Percentiles rank a stretch among this genome's conserved stretches.
Evolutionary conservation across 2,329 filamentous ascomycete genomes (phyloP).

Genomic region (Arthroderma uncinatum): DNA sequence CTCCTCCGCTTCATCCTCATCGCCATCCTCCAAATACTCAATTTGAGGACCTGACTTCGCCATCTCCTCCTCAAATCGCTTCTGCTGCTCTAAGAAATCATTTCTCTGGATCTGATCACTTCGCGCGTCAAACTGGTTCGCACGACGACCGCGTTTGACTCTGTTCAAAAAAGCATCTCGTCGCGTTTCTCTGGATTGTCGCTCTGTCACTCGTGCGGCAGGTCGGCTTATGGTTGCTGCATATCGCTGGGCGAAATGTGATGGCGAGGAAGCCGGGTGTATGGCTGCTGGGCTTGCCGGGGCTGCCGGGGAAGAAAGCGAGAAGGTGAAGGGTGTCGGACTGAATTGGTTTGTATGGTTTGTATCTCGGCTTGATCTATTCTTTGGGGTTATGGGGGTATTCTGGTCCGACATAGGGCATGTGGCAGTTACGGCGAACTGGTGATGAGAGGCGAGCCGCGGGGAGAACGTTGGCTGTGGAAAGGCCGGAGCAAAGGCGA

Average conservation of each 20-base stretch:
- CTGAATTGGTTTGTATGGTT: not conserved
- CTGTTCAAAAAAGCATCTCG: slow-evolving; percentile 34
- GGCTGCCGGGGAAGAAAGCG: not conserved
- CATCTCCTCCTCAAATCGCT: slow-evolving; percentile 32
- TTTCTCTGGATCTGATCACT: slow-evolving; percentile 35
- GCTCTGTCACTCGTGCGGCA: slow-evolving; percentile 18
- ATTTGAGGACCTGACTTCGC: slow-evolving; percentile 22
- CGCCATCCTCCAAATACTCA: slow-evolving; percentile 17
- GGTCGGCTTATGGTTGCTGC: slow-evolving; percentile 26
- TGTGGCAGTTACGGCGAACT: not conserved
- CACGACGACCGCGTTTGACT: slow-evolving; percentile 31
- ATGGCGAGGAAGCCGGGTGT: slow-evolving; percentile 3
- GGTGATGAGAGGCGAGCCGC: not conserved
- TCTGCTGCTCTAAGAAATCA: slow-evolving; percentile 32
- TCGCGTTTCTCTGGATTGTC: slow-evolving; percentile 23
- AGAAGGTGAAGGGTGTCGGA: not conserved
- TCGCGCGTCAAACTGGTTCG: slow-evolving; percentile 29
- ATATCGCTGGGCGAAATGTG: slow-evolving; percentile 30
- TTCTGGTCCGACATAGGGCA: not conserved
- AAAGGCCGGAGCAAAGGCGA: not conserved
- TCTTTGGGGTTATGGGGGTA: not conserved
- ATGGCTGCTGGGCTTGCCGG: not conserved
- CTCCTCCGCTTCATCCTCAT: slow-evolving; percentile 13
- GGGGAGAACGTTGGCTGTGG: not conserved
- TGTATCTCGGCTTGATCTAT: no score